Base-by-base conservation (phyloP, 163 green algal genomes). In the Trebouxia gelatinosa region DNA sequence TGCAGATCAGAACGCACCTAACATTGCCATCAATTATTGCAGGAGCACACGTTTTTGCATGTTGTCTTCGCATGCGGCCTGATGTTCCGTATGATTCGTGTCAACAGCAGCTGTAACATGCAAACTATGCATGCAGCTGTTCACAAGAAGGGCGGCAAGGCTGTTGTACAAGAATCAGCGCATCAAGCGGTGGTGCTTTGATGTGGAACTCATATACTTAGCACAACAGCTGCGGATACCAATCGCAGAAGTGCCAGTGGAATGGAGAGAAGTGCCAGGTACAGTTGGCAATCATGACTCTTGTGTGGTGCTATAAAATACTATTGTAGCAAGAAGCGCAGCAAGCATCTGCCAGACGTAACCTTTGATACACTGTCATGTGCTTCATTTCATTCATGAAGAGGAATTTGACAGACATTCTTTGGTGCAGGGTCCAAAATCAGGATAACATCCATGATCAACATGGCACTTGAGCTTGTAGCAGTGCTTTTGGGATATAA, bases 101-200 rank as follows among this genome's bases (percentile, higher is more conserved):
- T 61, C 50, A 17, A 61, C 50, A 61, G 50, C 50, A 61, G 50
- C 50, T 61, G 50, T 61, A 61, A 28, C 50, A 61, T 21, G 17
- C 21, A 17, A 61, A 61, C 17, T 28, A 28, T 61, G 50, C 50
- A 2, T 84, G 79, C 87, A 94, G 91, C 83, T 98, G 31, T 96
- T 98, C 80, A 97, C 92, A 17, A 82, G 95, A 0, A 66, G 77
- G 6, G 89, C 95, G 0, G 95, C 91, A 0, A 86, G 86, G 40
- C 32, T 85, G 54, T 77, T 99, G 48, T 96, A 93, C 78, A 75
- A 70, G 75, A 98, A 98, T 74, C 92, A 97, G 85, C 88, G 94
- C 29, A 88, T 98, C 74, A 90, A 97, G 85, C 87, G 95, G 23
- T 98, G 94, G 94, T 97, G 92, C 84, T 98, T 98, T 86, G 95